Conservation (phyloP, 192 early-diverging fungal genomes). For the Rhizoclosmatium sp. region DNA sequence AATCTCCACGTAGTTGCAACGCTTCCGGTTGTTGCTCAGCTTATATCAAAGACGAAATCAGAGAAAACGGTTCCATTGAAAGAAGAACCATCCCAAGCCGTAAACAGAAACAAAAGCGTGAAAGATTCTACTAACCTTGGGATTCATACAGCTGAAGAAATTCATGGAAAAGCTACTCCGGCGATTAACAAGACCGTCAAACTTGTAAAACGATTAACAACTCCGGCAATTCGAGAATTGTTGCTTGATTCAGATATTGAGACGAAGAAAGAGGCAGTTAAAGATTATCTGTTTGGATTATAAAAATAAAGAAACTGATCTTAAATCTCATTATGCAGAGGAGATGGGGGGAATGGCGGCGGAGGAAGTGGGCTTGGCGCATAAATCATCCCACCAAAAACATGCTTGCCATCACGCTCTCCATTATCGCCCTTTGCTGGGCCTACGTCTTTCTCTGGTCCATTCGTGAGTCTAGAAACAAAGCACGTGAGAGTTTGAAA, state of each 20-base stretch:
- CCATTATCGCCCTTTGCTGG: not conserved
- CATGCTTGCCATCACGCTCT: not conserved
- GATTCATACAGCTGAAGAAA: not conserved
- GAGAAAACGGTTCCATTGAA: not conserved
- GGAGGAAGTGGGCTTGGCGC: too few species aligned
- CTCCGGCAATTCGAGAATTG: constrained; percentile 14
- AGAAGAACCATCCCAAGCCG: not conserved
- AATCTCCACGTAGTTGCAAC: not conserved
- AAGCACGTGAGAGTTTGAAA: not conserved
- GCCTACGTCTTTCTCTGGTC: not conserved
- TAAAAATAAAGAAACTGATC: constrained; percentile 14
- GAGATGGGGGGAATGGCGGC: too few species aligned
- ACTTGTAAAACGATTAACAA: not conserved
- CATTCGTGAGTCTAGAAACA: not conserved
- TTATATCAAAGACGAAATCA: not conserved
- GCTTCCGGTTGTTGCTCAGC: not conserved
- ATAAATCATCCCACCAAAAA: too few species aligned
- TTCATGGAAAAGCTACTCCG: not conserved
- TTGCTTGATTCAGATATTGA: constrained; percentile 9
- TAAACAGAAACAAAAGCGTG: not conserved
- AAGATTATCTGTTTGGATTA: constrained; percentile 21
- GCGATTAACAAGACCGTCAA: not conserved
- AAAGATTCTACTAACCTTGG: not conserved
- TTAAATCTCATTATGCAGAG: not conserved
- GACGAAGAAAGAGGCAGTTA: constrained; percentile 5